phyloP scores from a whole-genome alignment of 106 monocot genomes.

The Dioscorea alata region DNA sequence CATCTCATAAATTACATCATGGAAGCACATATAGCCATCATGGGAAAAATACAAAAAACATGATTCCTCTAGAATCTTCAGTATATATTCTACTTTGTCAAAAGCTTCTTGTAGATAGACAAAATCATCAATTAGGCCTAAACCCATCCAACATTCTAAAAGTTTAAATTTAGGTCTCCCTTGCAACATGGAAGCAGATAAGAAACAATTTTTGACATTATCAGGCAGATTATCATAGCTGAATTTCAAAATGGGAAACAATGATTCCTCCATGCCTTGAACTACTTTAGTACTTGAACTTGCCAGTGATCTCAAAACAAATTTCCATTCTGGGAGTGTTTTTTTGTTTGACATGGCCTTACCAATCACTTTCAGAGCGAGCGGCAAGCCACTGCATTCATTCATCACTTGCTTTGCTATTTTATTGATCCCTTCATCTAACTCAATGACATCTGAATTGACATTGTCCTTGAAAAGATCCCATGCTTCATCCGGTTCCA shows the following conservation, averaged over 20 bases:
- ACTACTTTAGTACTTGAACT: not conserved
- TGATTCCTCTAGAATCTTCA: not conserved
- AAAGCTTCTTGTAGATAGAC: not conserved
- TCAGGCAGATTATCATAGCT: constrained; percentile 18
- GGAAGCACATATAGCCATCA: constrained; percentile 10
- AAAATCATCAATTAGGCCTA: constrained; percentile 2
- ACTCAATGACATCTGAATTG: too few relatives aligned
- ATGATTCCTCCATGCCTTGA: not conserved
- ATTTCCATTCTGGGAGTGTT: not conserved
- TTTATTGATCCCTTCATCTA: not conserved
- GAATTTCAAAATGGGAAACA: constrained; percentile 6
- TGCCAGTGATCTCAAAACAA: not conserved
- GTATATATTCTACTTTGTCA: not conserved
- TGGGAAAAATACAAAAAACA: constrained; percentile 9
- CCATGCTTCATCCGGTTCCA: not conserved
- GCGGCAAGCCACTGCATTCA: constrained; percentile 11
- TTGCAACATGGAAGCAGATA: constrained; percentile 17
- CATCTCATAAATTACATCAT: constrained; percentile 1
- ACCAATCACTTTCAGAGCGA: constrained; percentile 1
- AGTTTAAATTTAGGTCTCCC: constrained; percentile 7
- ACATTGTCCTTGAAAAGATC: constrained; percentile 4
- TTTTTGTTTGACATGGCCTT: not conserved
- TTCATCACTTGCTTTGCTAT: constrained; percentile 1
- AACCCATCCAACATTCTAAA: constrained; percentile 23
- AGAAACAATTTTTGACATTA: constrained; percentile 12